Percentiles rank a stretch among this genome's conserved stretches.
Evolutionary conservation across 352 stramenopile genomes (phyloP).

Genomic region (Globisporangium canariense): DNA sequence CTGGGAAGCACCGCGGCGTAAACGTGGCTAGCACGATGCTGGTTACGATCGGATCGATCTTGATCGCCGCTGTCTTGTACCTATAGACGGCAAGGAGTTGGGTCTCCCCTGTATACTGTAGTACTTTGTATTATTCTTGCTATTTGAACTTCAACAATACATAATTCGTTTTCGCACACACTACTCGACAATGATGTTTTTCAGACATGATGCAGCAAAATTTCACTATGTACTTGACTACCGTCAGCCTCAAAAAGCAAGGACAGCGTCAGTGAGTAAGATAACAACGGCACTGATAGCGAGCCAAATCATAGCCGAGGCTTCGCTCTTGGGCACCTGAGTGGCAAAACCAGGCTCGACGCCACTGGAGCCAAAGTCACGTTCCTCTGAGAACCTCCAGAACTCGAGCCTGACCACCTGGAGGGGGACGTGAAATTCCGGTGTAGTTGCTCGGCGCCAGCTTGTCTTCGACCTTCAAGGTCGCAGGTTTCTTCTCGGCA

Average conservation of each 20-base stretch:
- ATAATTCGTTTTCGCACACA: not conserved
- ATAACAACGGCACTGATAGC: too few species aligned
- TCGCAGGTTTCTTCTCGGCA: not conserved
- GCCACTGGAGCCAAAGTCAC: not conserved
- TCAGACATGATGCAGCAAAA: constrained; percentile 2
- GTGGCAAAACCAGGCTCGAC: not conserved
- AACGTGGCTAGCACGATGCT: not conserved
- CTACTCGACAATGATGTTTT: not conserved
- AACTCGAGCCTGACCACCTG: not conserved
- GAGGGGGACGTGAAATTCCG: not conserved
- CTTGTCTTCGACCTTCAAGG: not conserved
- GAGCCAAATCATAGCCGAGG: not conserved
- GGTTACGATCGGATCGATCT: not conserved
- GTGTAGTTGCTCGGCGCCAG: not conserved
- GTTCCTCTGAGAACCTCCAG: not conserved
- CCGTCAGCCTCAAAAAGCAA: not conserved
- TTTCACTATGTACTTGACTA: too few species aligned
- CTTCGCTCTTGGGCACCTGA: not conserved
- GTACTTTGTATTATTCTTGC: not conserved
- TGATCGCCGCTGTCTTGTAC: not conserved
- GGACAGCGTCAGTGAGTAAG: not conserved
- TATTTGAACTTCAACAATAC: not conserved
- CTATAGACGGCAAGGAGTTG: not conserved
- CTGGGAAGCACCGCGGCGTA: not conserved
- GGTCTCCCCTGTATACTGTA: not conserved